These are phyloP conservation scores for Aegilops speltoides DNA, from an alignment of 176 grass and related monocot species.

Conservation along the genomic window DNA sequence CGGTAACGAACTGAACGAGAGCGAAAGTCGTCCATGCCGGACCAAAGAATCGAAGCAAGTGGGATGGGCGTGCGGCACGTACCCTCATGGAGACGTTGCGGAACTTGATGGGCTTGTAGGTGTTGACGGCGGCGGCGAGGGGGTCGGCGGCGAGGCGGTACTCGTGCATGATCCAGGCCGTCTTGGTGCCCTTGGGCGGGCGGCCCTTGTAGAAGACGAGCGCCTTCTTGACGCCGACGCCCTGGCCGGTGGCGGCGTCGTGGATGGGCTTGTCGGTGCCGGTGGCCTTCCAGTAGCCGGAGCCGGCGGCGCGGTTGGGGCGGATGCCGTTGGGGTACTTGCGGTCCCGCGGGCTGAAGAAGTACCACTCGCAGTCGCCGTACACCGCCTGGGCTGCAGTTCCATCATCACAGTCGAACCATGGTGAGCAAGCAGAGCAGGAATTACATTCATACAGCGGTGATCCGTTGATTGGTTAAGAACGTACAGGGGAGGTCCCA, in stretches of 20 bases:
- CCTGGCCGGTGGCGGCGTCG: conserved; percentile 29
- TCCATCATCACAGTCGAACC: background rate
- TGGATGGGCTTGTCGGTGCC: conserved; percentile 94
- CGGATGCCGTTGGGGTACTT: conserved; percentile 95
- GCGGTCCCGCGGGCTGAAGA: conserved; percentile 91
- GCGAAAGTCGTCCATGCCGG: background rate
- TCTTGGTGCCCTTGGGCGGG: conserved; percentile 84
- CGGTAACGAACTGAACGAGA: background rate
- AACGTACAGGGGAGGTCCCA: conserved; percentile 81
- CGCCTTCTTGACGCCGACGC: conserved; percentile 92
- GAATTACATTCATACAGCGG: too few relatives aligned
- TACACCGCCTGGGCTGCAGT: conserved; percentile 54
- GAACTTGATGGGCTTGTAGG: conserved; percentile 55
- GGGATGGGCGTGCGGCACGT: background rate
- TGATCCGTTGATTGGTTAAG: background rate
- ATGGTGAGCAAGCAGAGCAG: too few relatives aligned
- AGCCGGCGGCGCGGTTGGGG: conserved; percentile 80
- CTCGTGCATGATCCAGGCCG: conserved; percentile 97
- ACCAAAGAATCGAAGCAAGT: background rate
- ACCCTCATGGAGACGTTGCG: conserved; percentile 95
- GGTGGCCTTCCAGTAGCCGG: conserved; percentile 98
- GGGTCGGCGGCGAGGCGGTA: conserved; percentile 64
- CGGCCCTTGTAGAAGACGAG: conserved; percentile 88
- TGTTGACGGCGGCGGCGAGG: conserved; percentile 26
- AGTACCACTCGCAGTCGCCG: conserved; percentile 92